Evolutionary conservation across 2,329 filamentous ascomycete genomes (phyloP).

Genomic region (Leptodontidium sp.): DNA sequence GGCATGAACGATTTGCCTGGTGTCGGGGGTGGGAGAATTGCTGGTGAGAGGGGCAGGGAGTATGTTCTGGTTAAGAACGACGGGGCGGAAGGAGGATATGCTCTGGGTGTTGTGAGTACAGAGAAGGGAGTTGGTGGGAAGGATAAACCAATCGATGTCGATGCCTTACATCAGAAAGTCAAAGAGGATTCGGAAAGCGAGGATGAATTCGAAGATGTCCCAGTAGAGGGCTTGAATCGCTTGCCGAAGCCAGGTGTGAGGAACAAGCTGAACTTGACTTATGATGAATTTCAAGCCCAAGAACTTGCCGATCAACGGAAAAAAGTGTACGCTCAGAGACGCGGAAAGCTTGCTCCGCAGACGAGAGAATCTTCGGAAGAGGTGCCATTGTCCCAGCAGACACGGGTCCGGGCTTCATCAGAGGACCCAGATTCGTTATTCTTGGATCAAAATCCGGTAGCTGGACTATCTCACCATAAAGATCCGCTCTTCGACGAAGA

Average conservation of each 20-base stretch:
- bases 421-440: slow-evolving; percentile 44
- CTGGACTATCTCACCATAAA: slow-evolving; percentile 28
- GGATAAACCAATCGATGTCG: slow-evolving; percentile 92
- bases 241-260: slow-evolving; percentile 42
- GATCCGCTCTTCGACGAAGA: slow-evolving; percentile 35
- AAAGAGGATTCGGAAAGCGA: slow-evolving; percentile 71
- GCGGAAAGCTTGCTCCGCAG: slow-evolving; percentile 20
- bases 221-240: slow-evolving; percentile 48
- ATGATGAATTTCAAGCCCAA: slow-evolving; percentile 40
- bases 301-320: slow-evolving; percentile 42
- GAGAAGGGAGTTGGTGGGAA: slow-evolving; percentile 81
- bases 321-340: slow-evolving; percentile 34
- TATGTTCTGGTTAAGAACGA: slow-evolving; percentile 98
- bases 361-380: slow-evolving; percentile 36
- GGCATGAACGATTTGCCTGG: slow-evolving; percentile 81
- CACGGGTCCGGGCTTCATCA: slow-evolving; percentile 27
- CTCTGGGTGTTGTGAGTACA: slow-evolving; percentile 88
- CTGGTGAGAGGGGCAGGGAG: slow-evolving; percentile 87
- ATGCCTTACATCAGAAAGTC: slow-evolving; percentile 67
- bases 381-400: slow-evolving; percentile 1
- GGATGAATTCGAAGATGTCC: slow-evolving; percentile 56
- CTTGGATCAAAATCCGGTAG: slow-evolving; percentile 36
- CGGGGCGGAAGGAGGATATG: slow-evolving; percentile 94
- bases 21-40: slow-evolving; percentile 69
- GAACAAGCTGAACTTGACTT: slow-evolving; percentile 36